Conservation (phyloP, 2,329 filamentous ascomycete species). For the Beauveria pseudobassiana region DNA sequence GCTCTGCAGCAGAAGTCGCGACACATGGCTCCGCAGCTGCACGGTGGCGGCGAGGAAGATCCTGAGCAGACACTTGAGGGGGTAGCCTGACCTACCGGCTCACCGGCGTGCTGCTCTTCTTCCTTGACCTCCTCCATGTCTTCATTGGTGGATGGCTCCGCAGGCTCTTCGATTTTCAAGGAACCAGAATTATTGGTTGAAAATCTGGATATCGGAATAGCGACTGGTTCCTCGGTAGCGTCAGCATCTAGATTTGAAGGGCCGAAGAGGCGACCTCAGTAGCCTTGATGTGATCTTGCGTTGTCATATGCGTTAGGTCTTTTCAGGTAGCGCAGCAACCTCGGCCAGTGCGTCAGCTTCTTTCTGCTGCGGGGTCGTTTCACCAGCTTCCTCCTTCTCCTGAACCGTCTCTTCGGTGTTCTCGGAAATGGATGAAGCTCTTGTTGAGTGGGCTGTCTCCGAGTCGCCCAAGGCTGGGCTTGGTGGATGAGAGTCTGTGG, state of each 20-base stretch:
- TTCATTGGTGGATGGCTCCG: neutral
- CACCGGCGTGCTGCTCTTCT: neutral
- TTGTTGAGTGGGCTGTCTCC: conserved; percentile 52
- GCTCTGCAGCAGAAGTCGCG: conserved; percentile 10
- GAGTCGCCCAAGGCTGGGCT: conserved; percentile 48
- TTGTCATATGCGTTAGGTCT: neutral
- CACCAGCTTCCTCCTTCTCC: conserved; percentile 22
- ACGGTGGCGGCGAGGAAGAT: conserved; percentile 18
- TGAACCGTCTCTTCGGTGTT: conserved; percentile 53
- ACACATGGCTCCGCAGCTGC: conserved; percentile 13
- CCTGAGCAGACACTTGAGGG: conserved; percentile 21
- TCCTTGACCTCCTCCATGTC: neutral
- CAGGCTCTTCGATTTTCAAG: neutral
- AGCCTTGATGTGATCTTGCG: conserved; percentile 8
- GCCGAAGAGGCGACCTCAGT: conserved; percentile 16
- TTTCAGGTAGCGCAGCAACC: neutral
- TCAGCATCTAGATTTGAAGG: conserved; percentile 2
- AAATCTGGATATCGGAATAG: conserved; percentile 35
- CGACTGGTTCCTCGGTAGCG: neutral
- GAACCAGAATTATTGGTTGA: conserved; percentile 23
- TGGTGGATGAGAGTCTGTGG: conserved; percentile 49
- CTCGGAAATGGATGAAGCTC: conserved; percentile 57
- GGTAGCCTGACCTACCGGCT: neutral
- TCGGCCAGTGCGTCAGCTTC: neutral
- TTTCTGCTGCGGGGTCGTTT: conserved; percentile 12